These are phyloP conservation scores for Vitis vinifera DNA, from an alignment of 164 flowering plant genomes.

Conservation along the genomic window DNA sequence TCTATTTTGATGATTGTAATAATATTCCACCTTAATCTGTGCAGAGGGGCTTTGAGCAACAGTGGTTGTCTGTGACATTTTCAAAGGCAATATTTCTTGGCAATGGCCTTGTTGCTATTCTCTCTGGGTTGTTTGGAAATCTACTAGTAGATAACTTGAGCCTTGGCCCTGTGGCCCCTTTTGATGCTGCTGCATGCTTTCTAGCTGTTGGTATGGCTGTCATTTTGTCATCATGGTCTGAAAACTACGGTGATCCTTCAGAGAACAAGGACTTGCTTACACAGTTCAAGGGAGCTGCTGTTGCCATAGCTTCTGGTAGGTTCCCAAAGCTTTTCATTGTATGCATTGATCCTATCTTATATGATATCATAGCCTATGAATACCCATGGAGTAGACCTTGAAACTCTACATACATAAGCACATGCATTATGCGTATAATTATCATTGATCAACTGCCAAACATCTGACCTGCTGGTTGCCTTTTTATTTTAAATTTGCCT, in stretches of 20 bases:
- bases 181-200: slow-evolving; percentile 94
- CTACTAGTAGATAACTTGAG: slow-evolving; percentile 64
- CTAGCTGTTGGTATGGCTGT: slow-evolving; percentile 92
- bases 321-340: slow-evolving; percentile 7
- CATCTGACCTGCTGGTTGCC: background rate
- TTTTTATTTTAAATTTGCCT: slow-evolving; percentile 1
- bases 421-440: background rate
- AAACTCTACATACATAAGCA: background rate
- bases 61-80: slow-evolving; percentile 92
- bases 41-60: slow-evolving; percentile 93
- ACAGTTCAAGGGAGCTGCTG: slow-evolving; percentile 91
- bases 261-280: slow-evolving; percentile 89
- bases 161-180: slow-evolving; percentile 95
- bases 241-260: slow-evolving; percentile 91
- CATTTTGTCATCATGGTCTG: slow-evolving; percentile 85
- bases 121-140: slow-evolving; percentile 87
- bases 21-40: slow-evolving; percentile 11
- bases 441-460: background rate
- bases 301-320: slow-evolving; percentile 91
- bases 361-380: background rate
- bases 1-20: background rate
- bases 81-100: slow-evolving; percentile 96
- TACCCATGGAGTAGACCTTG: background rate
- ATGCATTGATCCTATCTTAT: background rate
- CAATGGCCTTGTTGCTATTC: slow-evolving; percentile 90